phyloP scores from a whole-genome alignment of 2,329 filamentous ascomycete species.

The Ophiostoma piceae region DNA sequence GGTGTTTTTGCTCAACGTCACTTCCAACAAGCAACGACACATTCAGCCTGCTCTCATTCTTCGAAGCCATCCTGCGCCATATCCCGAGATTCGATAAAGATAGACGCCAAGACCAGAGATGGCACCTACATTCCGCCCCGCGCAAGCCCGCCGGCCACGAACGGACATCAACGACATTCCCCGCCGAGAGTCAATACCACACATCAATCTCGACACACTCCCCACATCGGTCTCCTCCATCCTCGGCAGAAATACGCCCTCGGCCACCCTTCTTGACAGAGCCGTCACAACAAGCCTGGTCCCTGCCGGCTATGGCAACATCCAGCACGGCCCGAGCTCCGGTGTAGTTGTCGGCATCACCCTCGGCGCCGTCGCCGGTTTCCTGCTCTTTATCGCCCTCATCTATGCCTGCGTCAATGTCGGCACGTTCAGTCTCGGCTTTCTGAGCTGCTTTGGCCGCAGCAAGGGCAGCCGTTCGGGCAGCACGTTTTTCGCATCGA shows the following conservation, averaged over 20 bases:
- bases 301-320: slow-evolving; percentile 33
- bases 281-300: slow-evolving; percentile 30
- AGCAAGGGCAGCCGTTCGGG: slow-evolving; percentile 23
- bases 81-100: not conserved
- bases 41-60: not conserved
- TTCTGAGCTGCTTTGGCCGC: not conserved
- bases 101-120: slow-evolving; percentile 3
- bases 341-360: slow-evolving; percentile 40
- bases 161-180: not conserved
- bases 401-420: slow-evolving; percentile 34
- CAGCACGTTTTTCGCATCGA: slow-evolving; percentile 8
- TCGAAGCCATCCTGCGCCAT: not conserved
- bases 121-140: slow-evolving; percentile 19
- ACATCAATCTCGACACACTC: not conserved
- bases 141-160: slow-evolving; percentile 3
- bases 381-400: slow-evolving; percentile 35
- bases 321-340: slow-evolving; percentile 29
- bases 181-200: not conserved
- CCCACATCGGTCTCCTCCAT: not conserved
- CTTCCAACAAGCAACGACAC: not conserved
- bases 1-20: not conserved
- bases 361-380: slow-evolving; percentile 42
- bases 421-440: slow-evolving; percentile 29
- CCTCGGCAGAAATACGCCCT: not conserved
- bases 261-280: slow-evolving; percentile 22